Base-by-base conservation (phyloP, 768 basidiomycete genomes). In the Pleurotus salmoneostramineus region DNA sequence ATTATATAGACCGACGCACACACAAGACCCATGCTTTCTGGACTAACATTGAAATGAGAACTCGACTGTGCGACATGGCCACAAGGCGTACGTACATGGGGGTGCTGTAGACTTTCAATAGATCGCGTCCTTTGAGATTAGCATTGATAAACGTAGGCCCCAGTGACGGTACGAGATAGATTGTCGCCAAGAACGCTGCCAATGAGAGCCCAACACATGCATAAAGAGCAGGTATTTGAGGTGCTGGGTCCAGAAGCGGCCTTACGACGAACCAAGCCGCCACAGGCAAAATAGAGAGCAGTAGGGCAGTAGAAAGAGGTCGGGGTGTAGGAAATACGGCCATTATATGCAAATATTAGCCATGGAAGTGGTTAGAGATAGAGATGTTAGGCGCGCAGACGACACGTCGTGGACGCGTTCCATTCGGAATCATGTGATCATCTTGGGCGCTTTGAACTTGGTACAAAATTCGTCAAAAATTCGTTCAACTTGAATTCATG, bases 1-100 rank as follows among this genome's bases (percentile, higher is more conserved):
- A 92, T 80, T 58, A 97, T 89, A 68, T 98, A 98, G 56, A 95
- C 80, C 2, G 87, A 82, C 1, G 96, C 95, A 66, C 89, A 92
- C 50, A 97, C 88, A 79, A 58, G 85, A 10, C 96, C 96, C 65
- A 89, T 83, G 62, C 93, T 93, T 75, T 99, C 97, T 44, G 97
- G 95, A 69, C 95, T 98, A 40, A n/a, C 56, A 31, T 55, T 31
- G 27, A 47, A n/a, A 57, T 62, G 37, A 61, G 42, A 14, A 33
- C 12, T 35, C 59, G 57, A 47, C 27, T 60, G 58, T 60, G 11
- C 33, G 4, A n/a, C n/a, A 47, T 5, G 50, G 35, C 52, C n/a
- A 56, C 36, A 27, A 27, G 37, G 31, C 54, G 40, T 58, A 21
- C 15, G 21, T 33, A 91, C 88, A 91, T 87, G 1, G 85, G 83